Conservation (phyloP, 768 basidiomycete species). For the Paxillus rubicundulus region DNA sequence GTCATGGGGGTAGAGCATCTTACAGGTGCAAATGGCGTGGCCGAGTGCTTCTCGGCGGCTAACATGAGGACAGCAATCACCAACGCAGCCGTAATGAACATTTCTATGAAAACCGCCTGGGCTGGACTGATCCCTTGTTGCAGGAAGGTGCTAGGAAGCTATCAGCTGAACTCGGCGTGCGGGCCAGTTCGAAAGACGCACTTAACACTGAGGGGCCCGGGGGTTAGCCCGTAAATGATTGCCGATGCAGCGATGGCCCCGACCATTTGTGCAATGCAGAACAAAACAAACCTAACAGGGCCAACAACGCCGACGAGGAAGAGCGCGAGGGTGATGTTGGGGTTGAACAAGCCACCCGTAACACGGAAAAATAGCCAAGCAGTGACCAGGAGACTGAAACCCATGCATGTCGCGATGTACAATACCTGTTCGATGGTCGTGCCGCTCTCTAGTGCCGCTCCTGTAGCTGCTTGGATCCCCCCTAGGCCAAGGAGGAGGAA, state of each 20-base stretch:
- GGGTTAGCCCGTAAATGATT: constrained; percentile 52
- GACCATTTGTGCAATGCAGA: constrained; percentile 57
- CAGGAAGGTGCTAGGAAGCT: constrained; percentile 44
- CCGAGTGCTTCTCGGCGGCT: constrained; percentile 65
- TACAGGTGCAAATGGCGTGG: constrained; percentile 69
- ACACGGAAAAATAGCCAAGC: constrained; percentile 68
- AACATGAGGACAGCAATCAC: constrained; percentile 69
- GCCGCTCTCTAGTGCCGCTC: constrained; percentile 31
- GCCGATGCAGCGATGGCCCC: constrained; percentile 62
- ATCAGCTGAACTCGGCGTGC: neutral
- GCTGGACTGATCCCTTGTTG: constrained; percentile 45
- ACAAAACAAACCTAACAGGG: constrained; percentile 56
- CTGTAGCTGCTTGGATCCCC: constrained; percentile 55
- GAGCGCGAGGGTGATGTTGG: constrained; percentile 58
- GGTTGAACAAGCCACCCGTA: constrained; percentile 67
- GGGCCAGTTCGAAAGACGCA: constrained; percentile 24
- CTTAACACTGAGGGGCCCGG: constrained; percentile 55
- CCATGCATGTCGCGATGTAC: constrained; percentile 61
- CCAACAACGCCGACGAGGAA: constrained; percentile 53
- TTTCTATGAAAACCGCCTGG: constrained; percentile 69
- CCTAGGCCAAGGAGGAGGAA: constrained; percentile 68
- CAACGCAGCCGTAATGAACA: constrained; percentile 62
- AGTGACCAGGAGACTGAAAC: constrained; percentile 57
- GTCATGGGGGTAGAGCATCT: constrained; percentile 3
- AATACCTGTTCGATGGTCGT: constrained; percentile 42